Evolutionary conservation across 2,329 filamentous ascomycete species (phyloP), one percentile per base, ranked within the genome.

Genomic region (Phialophora macrospora): DNA sequence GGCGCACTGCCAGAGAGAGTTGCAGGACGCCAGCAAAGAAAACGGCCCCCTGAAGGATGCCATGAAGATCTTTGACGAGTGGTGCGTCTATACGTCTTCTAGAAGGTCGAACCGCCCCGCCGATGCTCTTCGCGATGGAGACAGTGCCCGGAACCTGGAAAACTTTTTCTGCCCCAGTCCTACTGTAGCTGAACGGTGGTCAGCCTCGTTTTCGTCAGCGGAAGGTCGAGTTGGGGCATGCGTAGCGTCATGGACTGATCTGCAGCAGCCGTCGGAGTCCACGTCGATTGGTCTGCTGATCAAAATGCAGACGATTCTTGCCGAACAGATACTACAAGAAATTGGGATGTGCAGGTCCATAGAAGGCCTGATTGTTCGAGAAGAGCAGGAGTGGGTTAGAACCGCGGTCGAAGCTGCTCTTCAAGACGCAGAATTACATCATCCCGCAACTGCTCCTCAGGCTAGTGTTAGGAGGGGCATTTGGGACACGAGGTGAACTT

Each of bases 231-330:
- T 67, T 14, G 55, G 52, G 17, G 32, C 60, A 22, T 67, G 65
- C 58, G 52, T 51, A 48, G 60, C 57, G 30, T 60, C 56, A 55
- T 61, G 65, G 56, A 52, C 14, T n/a, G 30, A 51, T 55, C 55
- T 69, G 14, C 51, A 52, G 9, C n/a, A 8, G 49, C 34, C 52
- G 17, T 1, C 28, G 4, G 62, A 48, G 38, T 44, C 57, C 6
- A 64, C 67, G 11, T 61, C 64, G 6, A 55, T 69, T 52, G 62
- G 51, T 48, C n/a, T 24, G 32, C 49, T 69, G 56, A 67, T 69
- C 55, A 58, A 58, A 49, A 62, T 62, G 65, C 62, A 63, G 20
- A 51, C 41, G 7, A 58, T 14, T 22, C 52, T 63, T 52, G 60
- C 60, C 32, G 52, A 67, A 14, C 44, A 60, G 38, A 41, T 65